Base-by-base conservation (phyloP, 129 eudicot species). In the Mikania micrantha region DNA sequence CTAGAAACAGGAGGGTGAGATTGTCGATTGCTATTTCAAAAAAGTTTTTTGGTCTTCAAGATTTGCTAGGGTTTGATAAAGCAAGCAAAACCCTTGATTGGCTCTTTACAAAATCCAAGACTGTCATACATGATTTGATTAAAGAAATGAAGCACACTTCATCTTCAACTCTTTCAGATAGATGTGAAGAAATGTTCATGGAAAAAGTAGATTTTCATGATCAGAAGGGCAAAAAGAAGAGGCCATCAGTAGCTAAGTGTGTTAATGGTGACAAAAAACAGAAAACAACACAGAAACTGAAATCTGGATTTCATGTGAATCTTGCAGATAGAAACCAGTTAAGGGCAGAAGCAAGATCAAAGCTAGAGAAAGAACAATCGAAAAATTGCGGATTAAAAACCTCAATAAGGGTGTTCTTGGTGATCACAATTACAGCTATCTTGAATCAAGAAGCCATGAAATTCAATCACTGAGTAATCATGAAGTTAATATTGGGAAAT, bases 81-180 rank as follows among this genome's bases (percentile, higher is more conserved):
- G 90, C 96, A 11, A 93, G 98, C 77, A 82, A 82, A 75, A 92
- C 98, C 83, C 91, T 92, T 19, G 96, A 83, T 67, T 92, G 98
- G 98, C 83, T 92, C 21, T 80, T 92, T 7, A 81, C 78, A 31
- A 84, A 79, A 45, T 85, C 98, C 7, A 84, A 78, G 42, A 39
- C 78, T 7, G 88, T 89, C 42, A 92, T 92, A 27, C 65, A 82
- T 40, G 95, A 92, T 27, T 74, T 88, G 15, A 70, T 76, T 10
- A 66, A 77, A 71, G 76, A 77, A 71, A 62, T 44, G 67, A 83
- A 79, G 10, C 70, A 60, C 40, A 32, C 67, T 24, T 45, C 80
- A 4, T 76, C 69, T 80, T 71, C 81, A 11, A 49, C 61, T 60
- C 63, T 74, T 53, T 60, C 75, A 15, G 64, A 76, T 25, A 69